A percentile compares a stretch with the other conserved stretches of the same genome.
phyloP scores from a whole-genome alignment of 192 early-diverging fungal genomes.

The Oehlia diaphana region DNA sequence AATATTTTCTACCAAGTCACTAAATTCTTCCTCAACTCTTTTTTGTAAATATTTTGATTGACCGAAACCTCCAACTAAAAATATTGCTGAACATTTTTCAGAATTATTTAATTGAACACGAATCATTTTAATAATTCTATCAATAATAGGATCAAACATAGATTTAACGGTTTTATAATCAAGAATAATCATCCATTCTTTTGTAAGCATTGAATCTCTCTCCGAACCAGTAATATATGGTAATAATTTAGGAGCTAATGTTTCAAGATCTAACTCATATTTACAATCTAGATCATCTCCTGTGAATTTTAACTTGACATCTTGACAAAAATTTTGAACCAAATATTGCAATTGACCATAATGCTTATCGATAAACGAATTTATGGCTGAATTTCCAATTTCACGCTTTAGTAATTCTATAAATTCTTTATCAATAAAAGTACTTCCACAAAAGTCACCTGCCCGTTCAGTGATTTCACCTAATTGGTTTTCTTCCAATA shows the following conservation, averaged over 20 bases:
- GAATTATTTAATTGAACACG: slow-evolving; percentile 50
- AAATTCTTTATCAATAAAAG: slow-evolving; percentile 16
- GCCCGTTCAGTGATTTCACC: not conserved
- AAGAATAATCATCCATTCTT: slow-evolving; percentile 40
- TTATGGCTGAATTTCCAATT: not conserved
- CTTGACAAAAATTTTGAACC: not conserved
- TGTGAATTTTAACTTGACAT: not conserved
- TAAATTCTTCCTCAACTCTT: slow-evolving; percentile 49
- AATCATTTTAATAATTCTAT: slow-evolving; percentile 51
- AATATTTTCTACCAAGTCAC: slow-evolving; percentile 38
- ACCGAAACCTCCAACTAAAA: slow-evolving; percentile 58
- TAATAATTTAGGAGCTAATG: not conserved
- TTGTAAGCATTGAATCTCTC: slow-evolving; percentile 34
- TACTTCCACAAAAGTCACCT: slow-evolving; percentile 3
- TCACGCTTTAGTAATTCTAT: not conserved
- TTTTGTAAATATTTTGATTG: slow-evolving; percentile 51
- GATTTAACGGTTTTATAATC: slow-evolving; percentile 44
- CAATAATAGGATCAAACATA: slow-evolving; percentile 58
- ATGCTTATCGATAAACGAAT: not conserved
- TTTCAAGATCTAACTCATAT: not conserved
- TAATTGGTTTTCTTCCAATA: not conserved
- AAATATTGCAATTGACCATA: slow-evolving; percentile 19
- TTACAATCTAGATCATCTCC: not conserved
- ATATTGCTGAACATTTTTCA: slow-evolving; percentile 47
- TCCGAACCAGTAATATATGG: not conserved